A percentile compares a stretch with the other conserved stretches of the same genome.
Conservation (phyloP, 148 eudicot species). For the Dianthus caryophyllus region DNA sequence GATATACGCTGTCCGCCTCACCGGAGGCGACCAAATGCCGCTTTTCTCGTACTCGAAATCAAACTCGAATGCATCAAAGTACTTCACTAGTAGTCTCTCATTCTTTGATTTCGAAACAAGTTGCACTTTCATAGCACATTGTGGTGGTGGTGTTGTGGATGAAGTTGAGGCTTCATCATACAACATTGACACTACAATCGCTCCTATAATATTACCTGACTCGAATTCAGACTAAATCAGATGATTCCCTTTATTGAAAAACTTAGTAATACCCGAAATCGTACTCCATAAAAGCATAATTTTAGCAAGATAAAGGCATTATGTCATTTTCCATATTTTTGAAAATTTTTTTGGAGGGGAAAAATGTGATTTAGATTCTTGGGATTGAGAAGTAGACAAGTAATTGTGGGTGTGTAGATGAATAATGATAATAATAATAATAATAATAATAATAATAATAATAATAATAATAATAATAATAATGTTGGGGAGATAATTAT, state of each 20-base stretch:
- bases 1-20: slow-evolving; percentile 35
- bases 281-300: too few species aligned
- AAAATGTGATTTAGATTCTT: slow-evolving; percentile 20
- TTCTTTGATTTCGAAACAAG: slow-evolving; percentile 44
- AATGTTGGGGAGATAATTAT: slow-evolving; percentile 19
- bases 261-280: too few species aligned
- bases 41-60: slow-evolving; percentile 49
- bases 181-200: slow-evolving; percentile 18
- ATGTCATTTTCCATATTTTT: background rate
- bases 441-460: too few species aligned
- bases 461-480: too few species aligned
- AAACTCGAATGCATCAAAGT: slow-evolving; percentile 48
- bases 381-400: slow-evolving; percentile 28
- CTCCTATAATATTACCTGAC: background rate
- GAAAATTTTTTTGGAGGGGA: background rate
- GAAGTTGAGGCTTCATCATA: slow-evolving; percentile 14
- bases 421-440: too few species aligned
- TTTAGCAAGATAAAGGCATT: background rate
- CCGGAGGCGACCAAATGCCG: slow-evolving; percentile 60
- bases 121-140: slow-evolving; percentile 26
- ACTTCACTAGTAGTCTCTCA: slow-evolving; percentile 44
- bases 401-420: slow-evolving; percentile 17
- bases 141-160: slow-evolving; percentile 17
- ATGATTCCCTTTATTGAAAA: too few species aligned
- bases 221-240: background rate